phyloP scores from a whole-genome alignment of 345 rosid species.

The Pistacia vera region DNA sequence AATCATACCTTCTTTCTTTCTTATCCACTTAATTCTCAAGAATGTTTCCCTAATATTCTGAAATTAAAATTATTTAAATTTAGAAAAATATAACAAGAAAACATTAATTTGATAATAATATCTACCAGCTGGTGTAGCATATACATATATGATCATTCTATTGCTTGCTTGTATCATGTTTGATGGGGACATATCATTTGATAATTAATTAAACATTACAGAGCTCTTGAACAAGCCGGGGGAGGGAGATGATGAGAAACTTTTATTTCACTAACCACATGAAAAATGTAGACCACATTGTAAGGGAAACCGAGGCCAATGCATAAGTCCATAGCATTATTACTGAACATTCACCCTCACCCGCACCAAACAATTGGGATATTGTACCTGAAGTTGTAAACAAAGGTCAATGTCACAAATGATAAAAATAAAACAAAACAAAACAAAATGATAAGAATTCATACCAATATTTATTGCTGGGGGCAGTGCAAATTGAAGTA shows the following conservation, averaged over 20 bases:
- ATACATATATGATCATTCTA: too few species aligned
- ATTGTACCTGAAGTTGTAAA: slow-evolving; percentile 37
- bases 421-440: background rate
- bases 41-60: too few species aligned
- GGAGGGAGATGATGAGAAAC: background rate
- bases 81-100: too few species aligned
- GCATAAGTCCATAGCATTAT: slow-evolving; percentile 43
- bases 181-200: too few species aligned
- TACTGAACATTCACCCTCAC: slow-evolving; percentile 46
- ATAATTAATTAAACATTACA: too few species aligned
- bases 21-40: too few species aligned
- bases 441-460: background rate
- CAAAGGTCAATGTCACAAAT: background rate
- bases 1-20: too few species aligned
- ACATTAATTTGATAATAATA: too few species aligned
- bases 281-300: slow-evolving; percentile 50
- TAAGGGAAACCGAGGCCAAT: slow-evolving; percentile 39
- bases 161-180: too few species aligned
- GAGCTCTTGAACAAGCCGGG: background rate
- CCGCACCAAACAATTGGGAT: slow-evolving; percentile 39
- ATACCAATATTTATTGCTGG: slow-evolving; percentile 58
- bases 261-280: slow-evolving; percentile 36
- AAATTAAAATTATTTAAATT: too few species aligned
- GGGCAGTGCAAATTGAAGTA: slow-evolving; percentile 57
- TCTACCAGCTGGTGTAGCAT: too few species aligned